Conservation (phyloP, 2,329 filamentous ascomycete genomes). For the Fusarium siculi region DNA sequence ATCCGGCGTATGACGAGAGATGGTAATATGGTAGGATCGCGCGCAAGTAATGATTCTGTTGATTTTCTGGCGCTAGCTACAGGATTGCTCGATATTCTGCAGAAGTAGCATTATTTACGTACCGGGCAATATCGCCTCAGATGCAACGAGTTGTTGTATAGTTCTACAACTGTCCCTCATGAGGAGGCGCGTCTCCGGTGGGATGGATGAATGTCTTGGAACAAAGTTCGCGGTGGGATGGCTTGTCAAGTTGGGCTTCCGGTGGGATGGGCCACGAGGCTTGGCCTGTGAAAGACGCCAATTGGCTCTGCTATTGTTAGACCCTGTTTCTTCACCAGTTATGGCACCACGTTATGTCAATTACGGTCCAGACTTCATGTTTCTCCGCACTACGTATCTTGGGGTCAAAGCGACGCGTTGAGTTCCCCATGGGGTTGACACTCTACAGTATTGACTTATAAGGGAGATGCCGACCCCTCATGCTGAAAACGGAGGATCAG, state of each 20-base stretch:
- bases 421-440: background rate
- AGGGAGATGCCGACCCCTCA: background rate
- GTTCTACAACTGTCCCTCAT: accelerated
- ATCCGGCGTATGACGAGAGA: background rate
- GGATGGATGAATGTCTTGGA: background rate
- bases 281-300: accelerated
- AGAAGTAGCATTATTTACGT: no score
- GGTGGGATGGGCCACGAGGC: background rate
- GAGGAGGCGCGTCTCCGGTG: background rate
- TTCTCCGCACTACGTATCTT: background rate
- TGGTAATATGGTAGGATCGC: background rate
- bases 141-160: accelerated
- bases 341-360: background rate
- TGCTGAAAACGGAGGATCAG: accelerated
- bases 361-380: background rate
- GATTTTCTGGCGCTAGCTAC: no score
- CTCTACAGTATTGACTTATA: background rate
- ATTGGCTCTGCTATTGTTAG: background rate
- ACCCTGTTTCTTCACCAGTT: background rate
- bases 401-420: background rate
- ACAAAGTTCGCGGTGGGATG: background rate
- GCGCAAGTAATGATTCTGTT: no score
- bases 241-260: background rate
- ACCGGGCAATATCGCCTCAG: no score
- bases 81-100: no score